Percentiles rank a stretch among this genome's conserved stretches.
These are phyloP conservation scores for Hymenoscyphus infarciens DNA, from an alignment of 2,329 filamentous ascomycete genomes.

Conservation along the genomic window DNA sequence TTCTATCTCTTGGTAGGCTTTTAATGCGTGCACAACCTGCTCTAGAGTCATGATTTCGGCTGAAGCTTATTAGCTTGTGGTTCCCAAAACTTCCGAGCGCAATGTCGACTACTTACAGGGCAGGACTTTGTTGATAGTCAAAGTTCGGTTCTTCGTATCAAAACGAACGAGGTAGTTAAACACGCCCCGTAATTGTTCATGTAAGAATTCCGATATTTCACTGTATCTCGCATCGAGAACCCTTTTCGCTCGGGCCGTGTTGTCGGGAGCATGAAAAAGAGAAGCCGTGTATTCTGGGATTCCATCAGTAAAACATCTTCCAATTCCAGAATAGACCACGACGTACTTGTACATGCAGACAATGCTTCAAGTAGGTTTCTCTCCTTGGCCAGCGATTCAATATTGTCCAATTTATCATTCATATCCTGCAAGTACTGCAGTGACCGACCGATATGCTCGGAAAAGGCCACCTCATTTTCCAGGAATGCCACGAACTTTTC, in stretches of 20 bases:
- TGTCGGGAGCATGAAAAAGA: constrained; percentile 43
- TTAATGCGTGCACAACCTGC: constrained; percentile 53
- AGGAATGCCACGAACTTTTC: constrained; percentile 57
- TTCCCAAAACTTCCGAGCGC: background rate
- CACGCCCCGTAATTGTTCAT: constrained; percentile 62
- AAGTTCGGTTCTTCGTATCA: constrained; percentile 50
- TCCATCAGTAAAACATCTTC: background rate
- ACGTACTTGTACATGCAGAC: constrained; percentile 35
- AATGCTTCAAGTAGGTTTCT: constrained; percentile 55
- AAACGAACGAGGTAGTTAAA: constrained; percentile 68
- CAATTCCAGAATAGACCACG: background rate
- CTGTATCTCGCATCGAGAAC: constrained; percentile 63
- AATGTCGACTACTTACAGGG: constrained; percentile 12
- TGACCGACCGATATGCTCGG: constrained; percentile 50
- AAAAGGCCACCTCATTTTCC: constrained; percentile 55
- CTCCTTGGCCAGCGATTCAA: constrained; percentile 55
- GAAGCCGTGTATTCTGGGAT: background rate
- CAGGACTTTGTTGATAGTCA: constrained; percentile 47
- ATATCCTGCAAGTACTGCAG: constrained; percentile 53
- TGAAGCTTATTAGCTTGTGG: constrained; percentile 11
- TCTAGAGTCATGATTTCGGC: constrained; percentile 45
- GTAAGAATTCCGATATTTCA: constrained; percentile 63
- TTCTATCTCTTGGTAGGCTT: constrained; percentile 59
- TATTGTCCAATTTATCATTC: constrained; percentile 58
- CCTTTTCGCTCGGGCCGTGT: constrained; percentile 58